Base-by-base conservation (phyloP, 2,329 filamentous ascomycete species). In the Trichophyton benhamiae region DNA sequence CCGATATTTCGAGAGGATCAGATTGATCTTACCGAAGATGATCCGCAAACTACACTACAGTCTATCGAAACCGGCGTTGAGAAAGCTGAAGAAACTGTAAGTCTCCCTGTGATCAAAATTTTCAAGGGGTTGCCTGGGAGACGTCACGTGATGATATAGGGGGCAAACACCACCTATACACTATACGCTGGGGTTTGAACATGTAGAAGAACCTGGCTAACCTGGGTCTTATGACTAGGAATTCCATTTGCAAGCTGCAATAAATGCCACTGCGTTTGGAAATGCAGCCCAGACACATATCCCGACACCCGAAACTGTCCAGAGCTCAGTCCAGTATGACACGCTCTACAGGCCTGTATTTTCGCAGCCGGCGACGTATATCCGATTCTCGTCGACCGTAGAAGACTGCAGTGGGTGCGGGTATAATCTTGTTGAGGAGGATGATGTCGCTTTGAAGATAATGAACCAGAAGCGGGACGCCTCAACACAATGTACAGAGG, bases 371-470 rank as follows among this genome's bases (percentile, higher is more conserved):
- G 85, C 87, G 64, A 94, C 91, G 64, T 97, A 97, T 76, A 96
- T 99, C 72, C 90, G 92, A 66, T 97, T 95, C 78, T 97, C 94
- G 66, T 92, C 95, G 67, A 99, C 94, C 2, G 92, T 99, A 64
- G 94, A 99, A 77, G 94, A 99, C 76, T 95, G 88, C 69, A 87
- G 90, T 70, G 88, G 89, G 69, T 88, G 87, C 72, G 84, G 87
- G 68, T 99, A 99, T 85, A 91, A 95, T 77, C 92, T 97, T 88
- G 91, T 86, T 30, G 86, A 87, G 66, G 90, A 95, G 70, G 94
- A 99, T 76, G 88, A 91, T 73, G 83, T 82, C 61, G 96, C 89
- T 71, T 82, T 99, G 68, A 88, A 87, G 71, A 81, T 83, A 67
- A 87, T 94, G 78, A 99, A 97, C 77, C 79, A 84, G 67, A 91